These are phyloP conservation scores for Xerophyta viscosa DNA, from an alignment of 106 monocot species.

Conservation along the genomic window DNA sequence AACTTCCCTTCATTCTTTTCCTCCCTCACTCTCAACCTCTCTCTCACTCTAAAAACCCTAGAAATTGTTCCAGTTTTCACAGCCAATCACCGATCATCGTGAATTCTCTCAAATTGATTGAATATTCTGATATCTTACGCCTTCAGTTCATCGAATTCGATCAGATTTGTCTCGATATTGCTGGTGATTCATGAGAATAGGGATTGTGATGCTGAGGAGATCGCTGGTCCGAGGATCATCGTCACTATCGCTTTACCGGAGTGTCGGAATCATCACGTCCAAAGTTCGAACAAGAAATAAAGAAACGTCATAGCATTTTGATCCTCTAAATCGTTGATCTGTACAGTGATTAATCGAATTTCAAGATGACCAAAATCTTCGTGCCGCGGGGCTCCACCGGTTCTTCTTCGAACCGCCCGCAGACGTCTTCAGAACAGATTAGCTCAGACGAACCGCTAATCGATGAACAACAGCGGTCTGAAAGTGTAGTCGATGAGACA, in stretches of 20 bases:
- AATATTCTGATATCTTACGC: too few species aligned
- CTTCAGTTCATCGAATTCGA: too few species aligned
- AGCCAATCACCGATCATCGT: too few species aligned
- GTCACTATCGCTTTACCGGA: constrained; percentile 30
- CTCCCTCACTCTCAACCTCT: too few species aligned
- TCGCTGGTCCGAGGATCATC: constrained; percentile 17
- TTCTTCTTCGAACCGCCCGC: constrained; percentile 52
- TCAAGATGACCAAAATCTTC: constrained; percentile 73
- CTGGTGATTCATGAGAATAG: constrained; percentile 48
- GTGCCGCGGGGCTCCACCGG: constrained; percentile 61
- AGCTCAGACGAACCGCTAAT: too few species aligned
- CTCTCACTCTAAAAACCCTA: too few species aligned
- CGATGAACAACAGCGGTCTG: constrained; percentile 9
- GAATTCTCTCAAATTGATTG: too few species aligned
- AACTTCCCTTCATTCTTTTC: too few species aligned
- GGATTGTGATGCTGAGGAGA: constrained; percentile 42
- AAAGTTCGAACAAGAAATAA: constrained; percentile 86
- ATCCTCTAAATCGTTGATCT: background rate
- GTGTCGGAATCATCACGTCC: constrained; percentile 30
- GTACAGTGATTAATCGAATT: background rate
- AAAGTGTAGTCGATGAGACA: constrained; percentile 53
- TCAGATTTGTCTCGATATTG: too few species aligned
- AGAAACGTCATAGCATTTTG: constrained; percentile 11
- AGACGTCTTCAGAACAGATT: constrained; percentile 16
- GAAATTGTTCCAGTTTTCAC: too few species aligned